phyloP scores from a whole-genome alignment of 108 stramenopile species.

The Nitzschia sp. region DNA sequence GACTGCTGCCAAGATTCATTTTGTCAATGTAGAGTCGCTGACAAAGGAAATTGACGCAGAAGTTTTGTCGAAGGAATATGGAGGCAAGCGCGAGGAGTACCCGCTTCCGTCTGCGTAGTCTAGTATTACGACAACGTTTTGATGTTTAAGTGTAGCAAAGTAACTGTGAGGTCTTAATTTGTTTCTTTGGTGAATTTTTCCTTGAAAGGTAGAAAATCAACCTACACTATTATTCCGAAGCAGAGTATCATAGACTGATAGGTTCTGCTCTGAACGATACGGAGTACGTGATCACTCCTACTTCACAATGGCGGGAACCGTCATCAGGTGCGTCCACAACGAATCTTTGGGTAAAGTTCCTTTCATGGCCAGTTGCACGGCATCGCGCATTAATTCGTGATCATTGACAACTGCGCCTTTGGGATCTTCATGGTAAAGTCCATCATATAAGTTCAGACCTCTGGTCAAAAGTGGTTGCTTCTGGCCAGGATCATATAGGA shows the following conservation, averaged over 20 bases:
- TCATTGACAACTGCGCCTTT: conserved; percentile 39
- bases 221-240: no score
- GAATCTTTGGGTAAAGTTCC: conserved; percentile 7
- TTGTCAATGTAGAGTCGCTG: background rate
- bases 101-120: conserved; percentile 11
- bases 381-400: conserved; percentile 32
- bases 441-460: conserved; percentile 34
- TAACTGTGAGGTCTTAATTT: no score
- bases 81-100: conserved; percentile 26
- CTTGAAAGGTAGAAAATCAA: no score
- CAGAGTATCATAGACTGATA: no score
- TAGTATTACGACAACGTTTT: no score
- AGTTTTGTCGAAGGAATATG: conserved; percentile 28
- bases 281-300: no score
- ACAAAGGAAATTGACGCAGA: conserved; percentile 17
- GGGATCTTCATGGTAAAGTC: conserved; percentile 23
- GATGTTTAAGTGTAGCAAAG: no score
- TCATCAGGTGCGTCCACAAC: conserved; percentile 16
- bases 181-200: no score
- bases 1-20: conserved; percentile 27
- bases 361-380: conserved; percentile 21
- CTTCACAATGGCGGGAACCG: no score
- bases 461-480: conserved; percentile 34
- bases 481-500: conserved; percentile 40
- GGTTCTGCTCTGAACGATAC: no score